Evolutionary conservation across 2,329 filamentous ascomycete species (phyloP).

Genomic region (Simplicillium aogashimaense): DNA sequence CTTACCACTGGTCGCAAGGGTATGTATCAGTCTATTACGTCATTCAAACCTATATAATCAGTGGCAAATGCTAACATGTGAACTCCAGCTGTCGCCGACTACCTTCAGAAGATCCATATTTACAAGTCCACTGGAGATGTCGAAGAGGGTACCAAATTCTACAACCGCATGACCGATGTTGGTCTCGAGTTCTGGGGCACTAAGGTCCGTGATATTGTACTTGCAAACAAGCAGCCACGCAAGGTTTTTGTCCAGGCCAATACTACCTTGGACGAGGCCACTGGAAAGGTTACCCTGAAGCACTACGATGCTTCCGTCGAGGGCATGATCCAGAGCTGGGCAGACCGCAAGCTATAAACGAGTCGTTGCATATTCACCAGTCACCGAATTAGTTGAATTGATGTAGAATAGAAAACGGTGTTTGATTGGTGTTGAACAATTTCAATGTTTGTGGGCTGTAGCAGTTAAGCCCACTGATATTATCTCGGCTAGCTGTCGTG

Average conservation of each 20-base stretch:
- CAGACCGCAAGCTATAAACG: slow-evolving; percentile 45
- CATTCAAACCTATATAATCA: too few species aligned
- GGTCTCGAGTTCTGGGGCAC: slow-evolving; percentile 74
- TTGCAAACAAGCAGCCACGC: slow-evolving; percentile 69
- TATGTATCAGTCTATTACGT: slow-evolving; percentile 15
- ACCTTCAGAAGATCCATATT: slow-evolving; percentile 84
- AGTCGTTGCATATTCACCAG: slow-evolving; percentile 1
- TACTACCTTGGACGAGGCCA: slow-evolving; percentile 59
- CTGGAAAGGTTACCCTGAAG: slow-evolving; percentile 63
- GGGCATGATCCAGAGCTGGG: slow-evolving; percentile 79
- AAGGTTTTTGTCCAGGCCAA: slow-evolving; percentile 95
- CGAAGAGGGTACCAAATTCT: slow-evolving; percentile 66
- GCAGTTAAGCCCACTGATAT: not conserved
- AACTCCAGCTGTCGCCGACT: slow-evolving; percentile 61
- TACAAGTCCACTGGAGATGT: slow-evolving; percentile 88
- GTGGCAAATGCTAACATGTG: slow-evolving; percentile 12
- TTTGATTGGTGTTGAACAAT: not conserved
- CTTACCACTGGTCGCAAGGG: slow-evolving; percentile 67
- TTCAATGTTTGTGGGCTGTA: not conserved
- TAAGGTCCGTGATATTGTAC: slow-evolving; percentile 65
- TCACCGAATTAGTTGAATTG: not conserved
- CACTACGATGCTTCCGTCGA: slow-evolving; percentile 77
- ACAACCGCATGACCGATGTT: slow-evolving; percentile 74
- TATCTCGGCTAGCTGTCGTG: too few species aligned
- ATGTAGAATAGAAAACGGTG: not conserved